Evolutionary conservation across 306 rosid species (phyloP).

Genomic region (Glycyrrhiza uralensis): DNA sequence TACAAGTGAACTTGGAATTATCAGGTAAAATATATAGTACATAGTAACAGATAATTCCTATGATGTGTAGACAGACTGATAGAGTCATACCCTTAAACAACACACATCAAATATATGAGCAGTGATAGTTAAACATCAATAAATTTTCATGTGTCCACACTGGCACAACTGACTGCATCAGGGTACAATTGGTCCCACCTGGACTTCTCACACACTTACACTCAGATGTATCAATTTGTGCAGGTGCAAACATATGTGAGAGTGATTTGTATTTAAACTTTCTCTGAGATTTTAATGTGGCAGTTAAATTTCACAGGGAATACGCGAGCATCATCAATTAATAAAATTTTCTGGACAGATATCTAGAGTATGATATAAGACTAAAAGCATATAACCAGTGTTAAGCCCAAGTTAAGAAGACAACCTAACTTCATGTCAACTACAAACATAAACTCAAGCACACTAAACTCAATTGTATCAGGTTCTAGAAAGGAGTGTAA

Average conservation of each 20-base stretch:
- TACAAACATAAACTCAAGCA: background rate
- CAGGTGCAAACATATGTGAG: background rate
- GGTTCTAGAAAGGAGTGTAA: background rate
- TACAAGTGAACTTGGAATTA: background rate
- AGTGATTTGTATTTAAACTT: background rate
- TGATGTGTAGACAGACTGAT: background rate
- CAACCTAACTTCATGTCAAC: background rate
- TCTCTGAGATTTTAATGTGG: background rate
- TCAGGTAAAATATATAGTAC: background rate
- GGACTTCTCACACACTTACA: background rate
- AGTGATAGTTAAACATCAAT: background rate
- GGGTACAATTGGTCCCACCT: background rate
- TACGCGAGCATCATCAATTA: background rate
- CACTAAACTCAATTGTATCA: background rate
- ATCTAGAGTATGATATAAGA: background rate
- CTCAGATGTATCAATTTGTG: background rate
- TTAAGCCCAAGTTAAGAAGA: background rate
- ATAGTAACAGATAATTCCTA: background rate
- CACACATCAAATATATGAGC: background rate
- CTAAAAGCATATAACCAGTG: background rate
- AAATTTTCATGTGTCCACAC: background rate
- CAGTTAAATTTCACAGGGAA: background rate
- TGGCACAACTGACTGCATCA: background rate
- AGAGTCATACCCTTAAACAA: background rate
- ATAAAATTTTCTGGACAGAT: background rate